A percentile compares a stretch with the other conserved stretches of the same genome.
Conservation (phyloP, 441 rosid genomes). For the Omphalea diandra region DNA sequence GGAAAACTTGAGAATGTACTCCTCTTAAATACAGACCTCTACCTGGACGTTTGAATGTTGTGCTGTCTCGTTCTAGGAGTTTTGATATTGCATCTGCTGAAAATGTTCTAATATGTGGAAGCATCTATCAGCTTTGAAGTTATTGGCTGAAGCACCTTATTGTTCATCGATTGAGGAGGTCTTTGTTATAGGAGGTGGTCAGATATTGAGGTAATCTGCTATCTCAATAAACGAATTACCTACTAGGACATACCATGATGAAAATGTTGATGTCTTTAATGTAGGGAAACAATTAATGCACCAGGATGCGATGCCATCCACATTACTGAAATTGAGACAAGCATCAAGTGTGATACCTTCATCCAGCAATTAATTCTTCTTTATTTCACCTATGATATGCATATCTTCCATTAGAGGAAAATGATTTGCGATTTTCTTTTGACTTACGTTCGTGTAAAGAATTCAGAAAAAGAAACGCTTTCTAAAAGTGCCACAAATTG, state of each 20-base stretch:
- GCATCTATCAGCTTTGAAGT: constrained; percentile 60
- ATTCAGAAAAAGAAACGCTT: constrained; percentile 17
- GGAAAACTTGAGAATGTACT: constrained; percentile 76
- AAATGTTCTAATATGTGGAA: constrained; percentile 64
- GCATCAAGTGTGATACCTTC: constrained; percentile 68
- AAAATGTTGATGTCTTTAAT: constrained; percentile 16
- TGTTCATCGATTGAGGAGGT: constrained; percentile 65
- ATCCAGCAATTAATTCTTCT: constrained; percentile 55
- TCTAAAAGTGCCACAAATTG: constrained; percentile 13
- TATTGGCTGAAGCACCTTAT: constrained; percentile 62
- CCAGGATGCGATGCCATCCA: constrained; percentile 76
- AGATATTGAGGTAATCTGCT: constrained; percentile 50
- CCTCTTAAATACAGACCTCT: constrained; percentile 51
- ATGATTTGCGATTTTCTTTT: constrained; percentile 50
- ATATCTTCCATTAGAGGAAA: constrained; percentile 55
- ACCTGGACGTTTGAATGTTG: constrained; percentile 66
- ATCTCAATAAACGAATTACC: background rate
- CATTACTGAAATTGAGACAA: constrained; percentile 67
- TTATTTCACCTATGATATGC: constrained; percentile 70
- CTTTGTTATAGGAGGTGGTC: constrained; percentile 72
- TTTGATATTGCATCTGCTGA: constrained; percentile 60
- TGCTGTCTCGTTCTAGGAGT: constrained; percentile 63
- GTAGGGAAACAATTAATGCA: constrained; percentile 63
- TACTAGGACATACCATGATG: background rate
- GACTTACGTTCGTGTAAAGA: constrained; percentile 71